These are phyloP conservation scores for Teunomyces pallodes DNA, from an alignment of 805 yeast species.

Conservation along the genomic window DNA sequence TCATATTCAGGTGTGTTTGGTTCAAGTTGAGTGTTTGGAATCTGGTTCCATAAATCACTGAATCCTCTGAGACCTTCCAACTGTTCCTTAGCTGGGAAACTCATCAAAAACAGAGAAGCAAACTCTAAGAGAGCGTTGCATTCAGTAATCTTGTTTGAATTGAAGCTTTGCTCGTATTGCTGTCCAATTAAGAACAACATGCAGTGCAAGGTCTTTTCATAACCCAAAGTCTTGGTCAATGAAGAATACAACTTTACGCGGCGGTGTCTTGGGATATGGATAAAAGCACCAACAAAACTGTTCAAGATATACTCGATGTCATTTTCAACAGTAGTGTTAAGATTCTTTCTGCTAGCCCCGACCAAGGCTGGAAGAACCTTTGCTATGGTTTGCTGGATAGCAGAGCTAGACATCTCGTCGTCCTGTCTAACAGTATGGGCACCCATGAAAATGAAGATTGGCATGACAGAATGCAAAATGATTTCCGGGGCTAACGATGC, in stretches of 20 bases:
- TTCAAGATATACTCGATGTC: constrained; percentile 83
- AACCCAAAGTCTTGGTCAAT: constrained; percentile 71
- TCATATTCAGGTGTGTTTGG: constrained; percentile 35
- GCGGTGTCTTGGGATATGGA: constrained; percentile 95
- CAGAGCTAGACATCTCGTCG: constrained; percentile 90
- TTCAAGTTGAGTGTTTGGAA: constrained; percentile 44
- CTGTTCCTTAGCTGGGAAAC: constrained; percentile 68
- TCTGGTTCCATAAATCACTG: constrained; percentile 48
- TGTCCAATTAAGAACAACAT: constrained; percentile 78
- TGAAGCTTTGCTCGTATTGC: constrained; percentile 53
- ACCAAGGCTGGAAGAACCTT: constrained; percentile 87
- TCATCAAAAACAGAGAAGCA: constrained; percentile 62
- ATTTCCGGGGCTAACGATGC: constrained; percentile 89
- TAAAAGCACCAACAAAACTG: constrained; percentile 91
- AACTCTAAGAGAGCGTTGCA: constrained; percentile 70
- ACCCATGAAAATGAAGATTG: constrained; percentile 99
- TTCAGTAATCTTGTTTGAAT: constrained; percentile 61
- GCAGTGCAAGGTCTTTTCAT: constrained; percentile 62
- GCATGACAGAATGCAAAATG: constrained; percentile 95
- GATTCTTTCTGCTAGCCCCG: constrained; percentile 20
- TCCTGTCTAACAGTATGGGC: constrained; percentile 96
- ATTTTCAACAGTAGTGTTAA: constrained; percentile 43
- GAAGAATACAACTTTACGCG: constrained; percentile 82
- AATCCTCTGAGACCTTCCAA: constrained; percentile 52
- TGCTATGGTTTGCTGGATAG: constrained; percentile 85